Base-by-base conservation (phyloP, 352 stramenopile genomes). In the Nothophytophthora sp. region DNA sequence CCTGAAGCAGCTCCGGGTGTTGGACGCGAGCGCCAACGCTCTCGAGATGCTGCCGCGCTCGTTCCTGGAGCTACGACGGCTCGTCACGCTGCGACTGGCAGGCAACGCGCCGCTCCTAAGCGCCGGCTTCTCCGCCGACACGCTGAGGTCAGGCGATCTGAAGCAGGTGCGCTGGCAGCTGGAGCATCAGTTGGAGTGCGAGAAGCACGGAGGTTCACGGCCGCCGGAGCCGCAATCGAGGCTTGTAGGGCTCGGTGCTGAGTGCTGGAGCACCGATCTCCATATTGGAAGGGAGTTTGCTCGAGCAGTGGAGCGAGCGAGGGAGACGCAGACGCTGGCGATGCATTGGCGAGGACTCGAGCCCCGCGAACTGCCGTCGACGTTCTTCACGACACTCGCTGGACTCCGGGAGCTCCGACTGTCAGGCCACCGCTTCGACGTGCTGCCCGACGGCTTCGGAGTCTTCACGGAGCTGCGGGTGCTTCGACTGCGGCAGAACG, bases 261-360 rank as follows among this genome's bases (percentile, higher is more conserved):
- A 87, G 51, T 61, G 55, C 15, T 92, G 80, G 81, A 86, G 76
- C 4, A 92, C 81, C 1, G 65, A 89, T 33, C 60, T 90, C 20
- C 81, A 92, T 32, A 39, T 92, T 3, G 71, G 86, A n/a, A 60
- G 59, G 1, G 72, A 85, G 28, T 77, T 92, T 19, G 46, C 67
- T 30, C 47, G 71, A 10, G 64, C 65, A 2, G 66, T 92, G 16
- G 43, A 62, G 16, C 38, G 38, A 0, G 77, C 78, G 10, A 50
- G 61, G 58, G 41, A 72, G n/a, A 64, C 65, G 0, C 50, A 65
- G 2, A 62, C 64, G 11, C 54, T 92, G 7, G 75, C 81, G 25
- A 84, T 89, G 41, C 81, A 90, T 57, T 92, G 81, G 81, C 76
- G 84, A 20, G 73, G 81, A 11, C 66, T 92, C 15, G 55, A 64